These are phyloP conservation scores for Scenedesmus sp. DNA, from an alignment of 163 green algal species.

Conservation along the genomic window DNA sequence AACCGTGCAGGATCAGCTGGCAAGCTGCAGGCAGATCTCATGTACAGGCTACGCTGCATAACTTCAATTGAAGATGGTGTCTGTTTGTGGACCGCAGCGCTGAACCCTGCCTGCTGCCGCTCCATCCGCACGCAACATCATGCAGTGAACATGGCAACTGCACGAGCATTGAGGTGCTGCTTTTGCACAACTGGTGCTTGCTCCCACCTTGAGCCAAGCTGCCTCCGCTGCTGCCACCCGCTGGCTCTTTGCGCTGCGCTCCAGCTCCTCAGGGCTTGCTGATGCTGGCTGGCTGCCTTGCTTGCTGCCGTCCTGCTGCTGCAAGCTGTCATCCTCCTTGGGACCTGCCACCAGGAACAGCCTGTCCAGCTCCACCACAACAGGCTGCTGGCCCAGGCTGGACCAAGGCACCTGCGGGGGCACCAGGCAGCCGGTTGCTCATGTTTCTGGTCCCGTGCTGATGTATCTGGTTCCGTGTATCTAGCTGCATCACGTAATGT, in stretches of 20 bases:
- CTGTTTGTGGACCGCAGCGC: too few species aligned
- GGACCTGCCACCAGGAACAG: slow-evolving; percentile 91
- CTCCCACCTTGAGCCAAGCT: slow-evolving; percentile 68
- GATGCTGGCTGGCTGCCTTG: not conserved
- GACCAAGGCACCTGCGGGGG: slow-evolving; percentile 91
- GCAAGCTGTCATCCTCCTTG: slow-evolving; percentile 61
- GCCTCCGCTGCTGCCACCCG: slow-evolving; percentile 73
- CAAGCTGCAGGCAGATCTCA: too few species aligned
- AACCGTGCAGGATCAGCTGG: too few species aligned
- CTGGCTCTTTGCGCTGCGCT: slow-evolving; percentile 68
- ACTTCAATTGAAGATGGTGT: too few species aligned
- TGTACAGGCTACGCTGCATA: not conserved
- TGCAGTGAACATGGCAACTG: too few species aligned
- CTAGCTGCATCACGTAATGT: not conserved
- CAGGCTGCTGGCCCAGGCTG: slow-evolving; percentile 88
- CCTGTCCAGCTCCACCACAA: slow-evolving; percentile 93
- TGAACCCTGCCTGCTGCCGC: too few species aligned
- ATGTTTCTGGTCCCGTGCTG: too few species aligned
- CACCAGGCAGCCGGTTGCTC: not conserved
- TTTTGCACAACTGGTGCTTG: not conserved
- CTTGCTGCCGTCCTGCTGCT: not conserved
- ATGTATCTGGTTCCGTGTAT: too few species aligned
- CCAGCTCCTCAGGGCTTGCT: slow-evolving; percentile 50
- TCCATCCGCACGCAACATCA: too few species aligned
- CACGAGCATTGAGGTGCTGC: not conserved